Conservation (phyloP, 148 eudicot species). For the Persicaria maculosa region DNA sequence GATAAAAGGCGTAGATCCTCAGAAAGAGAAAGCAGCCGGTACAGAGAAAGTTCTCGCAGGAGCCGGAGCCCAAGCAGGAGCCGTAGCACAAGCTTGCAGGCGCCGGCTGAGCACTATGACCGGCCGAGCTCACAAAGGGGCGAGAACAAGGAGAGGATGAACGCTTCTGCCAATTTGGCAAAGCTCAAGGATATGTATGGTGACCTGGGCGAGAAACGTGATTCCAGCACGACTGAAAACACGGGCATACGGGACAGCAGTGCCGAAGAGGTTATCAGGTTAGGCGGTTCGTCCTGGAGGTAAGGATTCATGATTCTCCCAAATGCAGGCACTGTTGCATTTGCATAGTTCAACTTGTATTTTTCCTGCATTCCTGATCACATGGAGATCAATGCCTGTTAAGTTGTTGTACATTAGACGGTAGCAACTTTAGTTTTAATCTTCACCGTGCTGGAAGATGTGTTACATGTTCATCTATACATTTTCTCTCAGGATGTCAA, state of each 20-base stretch:
- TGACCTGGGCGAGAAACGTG: constrained; percentile 49
- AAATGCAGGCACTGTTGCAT: constrained; percentile 1
- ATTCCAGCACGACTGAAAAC: constrained; percentile 25
- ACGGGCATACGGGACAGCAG: constrained; percentile 41
- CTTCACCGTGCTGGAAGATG: neutral
- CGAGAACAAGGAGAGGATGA: constrained; percentile 38
- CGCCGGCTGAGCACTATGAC: constrained; percentile 26
- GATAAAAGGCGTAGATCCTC: constrained; percentile 30
- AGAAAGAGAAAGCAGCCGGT: constrained; percentile 30
- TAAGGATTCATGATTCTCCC: constrained; percentile 14
- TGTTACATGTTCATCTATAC: neutral
- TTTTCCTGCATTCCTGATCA: neutral
- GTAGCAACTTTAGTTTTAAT: constrained; percentile 8
- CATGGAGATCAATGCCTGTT: neutral
- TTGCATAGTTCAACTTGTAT: constrained; percentile 4
- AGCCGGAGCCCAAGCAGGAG: constrained; percentile 63
- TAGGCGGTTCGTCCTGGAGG: constrained; percentile 85
- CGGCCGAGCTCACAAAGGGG: constrained; percentile 38
- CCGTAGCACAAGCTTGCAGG: constrained; percentile 51
- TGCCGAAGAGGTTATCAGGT: constrained; percentile 71
- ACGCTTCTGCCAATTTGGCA: constrained; percentile 66
- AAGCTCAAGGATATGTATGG: constrained; percentile 88
- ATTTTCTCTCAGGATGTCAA: neutral
- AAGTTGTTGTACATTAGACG: constrained; percentile 8
- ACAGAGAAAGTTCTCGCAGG: constrained; percentile 41